Evolutionary conservation across 495 filamentous ascomycete genomes (phyloP), one percentile per base, ranked within the genome.

Genomic region (Penicillium silybi): DNA sequence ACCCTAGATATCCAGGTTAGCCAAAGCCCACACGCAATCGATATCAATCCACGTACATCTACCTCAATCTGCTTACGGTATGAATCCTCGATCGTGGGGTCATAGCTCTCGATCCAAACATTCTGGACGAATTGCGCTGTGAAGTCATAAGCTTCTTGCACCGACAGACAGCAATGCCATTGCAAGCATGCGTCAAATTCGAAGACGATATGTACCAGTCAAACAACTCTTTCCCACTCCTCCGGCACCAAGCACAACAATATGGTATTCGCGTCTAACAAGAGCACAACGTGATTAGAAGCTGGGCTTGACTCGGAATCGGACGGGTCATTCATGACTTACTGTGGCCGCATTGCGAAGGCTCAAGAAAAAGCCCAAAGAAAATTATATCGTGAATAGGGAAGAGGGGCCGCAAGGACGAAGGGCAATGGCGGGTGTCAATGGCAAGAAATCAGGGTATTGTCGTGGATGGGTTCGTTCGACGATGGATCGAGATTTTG

Each of bases 71-170:
- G 88, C 63, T 96, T 97, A 42, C 91, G 79, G 69, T 97, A 98
- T 39, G 93, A 96, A 72, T 98, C 91, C 72, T 98, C 93, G 63
- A 98, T 97, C 8, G 93, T 98, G 4, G 93, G 93, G 70, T 98
- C 93, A 72, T 98, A 98, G 68, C 88, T 92, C 72, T 98, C 93
- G 65, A 98, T 96, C 90, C 95, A 98, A 41, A 96, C 89, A 78
- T 97, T 95, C 68, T 97, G 93, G 17, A 97, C 93, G 69, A 98
- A 98, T 81, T 98, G 93, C 56, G 93, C 93, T 96, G 71, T 41
- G 44, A 51, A 46, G 34, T 46, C 45, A 50, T 59, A 13, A 59
- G 54, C 54, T 55, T 58, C 15, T 41, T 51, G 11, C 19, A 34
- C 25, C 26, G n/a, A n/a, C 19, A 47, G 48, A 45, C 44, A 13